Conservation (phyloP, 768 basidiomycete genomes). For the Trametes meyenii region DNA sequence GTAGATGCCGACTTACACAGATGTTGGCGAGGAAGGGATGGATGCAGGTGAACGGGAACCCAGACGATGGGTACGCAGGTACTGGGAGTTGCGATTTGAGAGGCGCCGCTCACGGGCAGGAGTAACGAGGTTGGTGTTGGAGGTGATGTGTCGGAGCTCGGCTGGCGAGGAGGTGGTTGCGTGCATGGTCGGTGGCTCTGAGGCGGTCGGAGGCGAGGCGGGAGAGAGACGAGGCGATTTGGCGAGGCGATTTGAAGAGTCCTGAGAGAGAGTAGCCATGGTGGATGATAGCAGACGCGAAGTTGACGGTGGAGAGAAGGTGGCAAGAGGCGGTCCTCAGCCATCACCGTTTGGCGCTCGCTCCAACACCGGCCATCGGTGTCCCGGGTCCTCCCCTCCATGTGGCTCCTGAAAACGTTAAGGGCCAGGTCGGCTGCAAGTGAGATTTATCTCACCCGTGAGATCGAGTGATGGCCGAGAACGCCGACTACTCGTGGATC, state of each 20-base stretch:
- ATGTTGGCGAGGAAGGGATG: conserved; percentile 79
- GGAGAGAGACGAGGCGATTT: conserved; percentile 12
- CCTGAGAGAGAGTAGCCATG: conserved; percentile 23
- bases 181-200: conserved; percentile 14
- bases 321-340: not conserved
- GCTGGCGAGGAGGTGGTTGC: conserved; percentile 9
- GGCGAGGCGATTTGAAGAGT: conserved; percentile 11
- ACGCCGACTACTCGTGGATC: too few species aligned
- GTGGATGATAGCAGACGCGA: conserved; percentile 17
- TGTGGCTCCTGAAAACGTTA: not conserved
- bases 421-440: too few species aligned
- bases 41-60: conserved; percentile 72
- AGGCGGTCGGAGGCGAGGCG: conserved; percentile 13
- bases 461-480: too few species aligned
- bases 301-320: conserved; percentile 24
- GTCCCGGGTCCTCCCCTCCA: not conserved
- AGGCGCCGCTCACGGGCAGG: conserved; percentile 40
- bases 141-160: conserved; percentile 61
- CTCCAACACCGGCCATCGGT: too few species aligned
- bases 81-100: conserved; percentile 51
- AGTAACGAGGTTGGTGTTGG: conserved; percentile 46
- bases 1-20: conserved; percentile 54
- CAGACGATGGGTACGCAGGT: conserved; percentile 47
- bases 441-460: too few species aligned
- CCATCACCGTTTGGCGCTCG: too few species aligned